These are phyloP conservation scores for Calonectria pseudoreteaudii DNA, from an alignment of 2,329 filamentous ascomycete genomes.

Conservation along the genomic window DNA sequence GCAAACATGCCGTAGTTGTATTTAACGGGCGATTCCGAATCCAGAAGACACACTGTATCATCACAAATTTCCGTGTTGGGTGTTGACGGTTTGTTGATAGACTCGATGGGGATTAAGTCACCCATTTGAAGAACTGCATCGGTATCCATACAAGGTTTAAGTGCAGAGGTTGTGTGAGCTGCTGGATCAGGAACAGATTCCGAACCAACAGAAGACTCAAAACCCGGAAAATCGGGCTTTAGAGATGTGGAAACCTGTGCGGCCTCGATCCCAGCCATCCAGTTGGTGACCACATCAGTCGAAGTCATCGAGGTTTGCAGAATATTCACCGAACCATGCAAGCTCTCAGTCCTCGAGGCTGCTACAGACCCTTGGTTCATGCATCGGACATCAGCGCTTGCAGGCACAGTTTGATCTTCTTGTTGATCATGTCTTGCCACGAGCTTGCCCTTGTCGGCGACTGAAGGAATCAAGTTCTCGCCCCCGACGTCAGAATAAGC, in stretches of 20 bases:
- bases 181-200: background rate
- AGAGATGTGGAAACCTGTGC: background rate
- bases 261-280: slow-evolving; percentile 6
- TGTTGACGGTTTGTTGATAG: background rate
- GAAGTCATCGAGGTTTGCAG: background rate
- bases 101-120: background rate
- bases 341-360: background rate
- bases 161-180: background rate
- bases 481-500: background rate
- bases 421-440: background rate
- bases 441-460: background rate
- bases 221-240: background rate
- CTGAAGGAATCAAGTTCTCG: background rate
- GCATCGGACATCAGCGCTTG: background rate
- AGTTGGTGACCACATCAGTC: background rate
- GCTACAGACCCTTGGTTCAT: too few relatives aligned
- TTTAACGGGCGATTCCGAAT: slow-evolving; percentile 15
- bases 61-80: background rate
- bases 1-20: slow-evolving; percentile 13
- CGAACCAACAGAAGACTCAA: background rate
- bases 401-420: background rate
- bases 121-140: background rate
- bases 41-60: slow-evolving; percentile 9
- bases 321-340: background rate
- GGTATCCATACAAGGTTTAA: background rate